Base-by-base conservation (phyloP, 129 eudicot species). In the Cynara cardunculus region DNA sequence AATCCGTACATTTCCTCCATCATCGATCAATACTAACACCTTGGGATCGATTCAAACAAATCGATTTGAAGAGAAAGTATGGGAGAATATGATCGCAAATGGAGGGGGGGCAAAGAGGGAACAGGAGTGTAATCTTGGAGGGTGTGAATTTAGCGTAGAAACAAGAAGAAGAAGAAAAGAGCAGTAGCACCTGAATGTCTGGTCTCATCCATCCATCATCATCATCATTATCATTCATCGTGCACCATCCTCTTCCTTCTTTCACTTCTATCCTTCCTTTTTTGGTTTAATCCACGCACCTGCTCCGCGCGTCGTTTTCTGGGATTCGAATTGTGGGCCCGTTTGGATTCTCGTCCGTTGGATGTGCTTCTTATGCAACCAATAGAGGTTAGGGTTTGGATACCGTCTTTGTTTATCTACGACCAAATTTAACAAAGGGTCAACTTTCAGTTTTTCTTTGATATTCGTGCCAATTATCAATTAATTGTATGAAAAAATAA, bases 1-100 rank as follows among this genome's bases (percentile, higher is more conserved):
- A 83, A 49, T 22, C 89, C 85, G 84, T 81, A 87, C 85, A 87
- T 82, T 37, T 87, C 86, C 56, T 84, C 88, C 88, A 87, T 87
- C 18, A 61, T 35, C 49, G 56, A 66, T 32, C 19, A 24, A 27
- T 65, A 19, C 8, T n/a, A 30, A 19, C 65, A 25, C 18, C 72
- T 46, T 41, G 66, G 39, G 67, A 13, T 53, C 18, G 31, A 11
- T 14, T 24, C 16, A 67, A 27, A n/a, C 25, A 12, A 13, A 28
- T 11, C 41, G 8, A 21, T 1, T 11, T 77, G 26, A 66, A 69
- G 28, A 31, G 80, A 49, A n/a, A 32, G 25, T 8, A 0, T 7
- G 4, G 19, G 68, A 66, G 61, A 46, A 75, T 39, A 67, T 25
- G 80, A 76, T 24, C 26, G 82, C 81, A 87, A 81, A 78, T 81